phyloP scores from a whole-genome alignment of 78 protist species.

The Creolimax fragrantissima region DNA sequence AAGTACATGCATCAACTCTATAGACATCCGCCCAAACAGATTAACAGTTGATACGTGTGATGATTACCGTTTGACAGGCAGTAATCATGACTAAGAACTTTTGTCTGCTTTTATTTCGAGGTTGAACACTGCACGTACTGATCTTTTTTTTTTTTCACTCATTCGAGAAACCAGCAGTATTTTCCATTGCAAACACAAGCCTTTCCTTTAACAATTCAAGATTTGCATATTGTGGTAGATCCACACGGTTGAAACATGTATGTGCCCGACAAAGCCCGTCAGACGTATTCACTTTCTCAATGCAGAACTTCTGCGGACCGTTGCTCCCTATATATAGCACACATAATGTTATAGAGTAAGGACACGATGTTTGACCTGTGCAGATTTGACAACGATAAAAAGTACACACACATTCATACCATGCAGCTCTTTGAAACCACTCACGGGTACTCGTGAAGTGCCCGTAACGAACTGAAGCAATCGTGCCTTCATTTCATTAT shows the following conservation, averaged over 20 bases:
- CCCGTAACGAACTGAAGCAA: conserved; percentile 87
- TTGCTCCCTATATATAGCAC: conserved; percentile 9
- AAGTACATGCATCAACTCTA: no score
- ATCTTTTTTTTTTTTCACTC: no score
- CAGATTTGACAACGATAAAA: no score
- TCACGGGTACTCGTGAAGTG: conserved; percentile 65
- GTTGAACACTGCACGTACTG: no score
- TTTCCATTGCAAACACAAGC: conserved; percentile 10
- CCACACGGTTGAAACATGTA: conserved; percentile 30
- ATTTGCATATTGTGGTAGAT: background rate
- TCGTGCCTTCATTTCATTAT: conserved; percentile 54
- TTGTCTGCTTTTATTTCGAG: no score
- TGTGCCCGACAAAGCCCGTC: conserved; percentile 1
- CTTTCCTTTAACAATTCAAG: background rate
- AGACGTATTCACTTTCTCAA: background rate
- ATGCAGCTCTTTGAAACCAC: conserved; percentile 62
- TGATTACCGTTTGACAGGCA: no score
- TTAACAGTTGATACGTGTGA: no score
- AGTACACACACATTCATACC: background rate
- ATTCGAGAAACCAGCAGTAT: background rate
- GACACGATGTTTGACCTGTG: background rate
- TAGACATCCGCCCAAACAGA: no score
- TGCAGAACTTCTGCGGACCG: conserved; percentile 22
- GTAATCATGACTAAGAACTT: no score
- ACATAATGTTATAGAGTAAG: background rate